Percentiles rank a stretch among this genome's conserved stretches.
phyloP scores from a whole-genome alignment of 1,284 basidiomycete genomes.

The Xanthoconium separans region DNA sequence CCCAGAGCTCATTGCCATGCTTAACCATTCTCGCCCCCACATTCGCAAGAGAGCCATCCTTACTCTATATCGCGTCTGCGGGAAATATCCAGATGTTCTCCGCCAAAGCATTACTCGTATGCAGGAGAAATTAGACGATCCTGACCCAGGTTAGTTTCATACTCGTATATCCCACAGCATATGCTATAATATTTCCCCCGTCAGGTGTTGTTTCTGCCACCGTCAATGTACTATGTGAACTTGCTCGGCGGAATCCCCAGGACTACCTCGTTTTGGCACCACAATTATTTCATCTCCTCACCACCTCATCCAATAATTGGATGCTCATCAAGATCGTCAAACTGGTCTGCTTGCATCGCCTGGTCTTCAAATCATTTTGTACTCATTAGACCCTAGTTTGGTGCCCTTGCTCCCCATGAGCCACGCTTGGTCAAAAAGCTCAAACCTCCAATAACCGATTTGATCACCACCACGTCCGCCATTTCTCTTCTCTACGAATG shows the following conservation, averaged over 20 bases:
- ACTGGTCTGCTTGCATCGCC: constrained; percentile 52
- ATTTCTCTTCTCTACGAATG: constrained; percentile 98
- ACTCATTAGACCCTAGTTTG: constrained; percentile 62
- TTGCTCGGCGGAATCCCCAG: constrained; percentile 76
- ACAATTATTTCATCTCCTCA: constrained; percentile 92
- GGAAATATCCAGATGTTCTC: constrained; percentile 77
- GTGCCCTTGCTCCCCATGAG: constrained; percentile 87
- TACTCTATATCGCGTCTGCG: constrained; percentile 75
- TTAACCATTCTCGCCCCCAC: constrained; percentile 87
- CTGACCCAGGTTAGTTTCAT: constrained; percentile 64
- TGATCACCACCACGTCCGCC: constrained; percentile 94
- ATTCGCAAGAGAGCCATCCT: constrained; percentile 90
- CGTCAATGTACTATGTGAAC: constrained; percentile 93
- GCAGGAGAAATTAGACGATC: constrained; percentile 84
- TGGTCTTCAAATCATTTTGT: background rate
- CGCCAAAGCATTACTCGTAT: constrained; percentile 68
- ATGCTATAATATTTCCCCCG: background rate
- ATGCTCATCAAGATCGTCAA: constrained; percentile 99
- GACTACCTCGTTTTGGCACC: constrained; percentile 87
- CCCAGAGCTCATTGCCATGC: constrained; percentile 83
- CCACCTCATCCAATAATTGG: constrained; percentile 97
- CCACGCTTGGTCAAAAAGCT: constrained; percentile 93
- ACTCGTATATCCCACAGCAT: background rate
- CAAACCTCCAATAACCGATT: constrained; percentile 88
- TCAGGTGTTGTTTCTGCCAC: constrained; percentile 89